phyloP scores from a whole-genome alignment of 768 basidiomycete species.

The Hygrocybe coccinea region DNA sequence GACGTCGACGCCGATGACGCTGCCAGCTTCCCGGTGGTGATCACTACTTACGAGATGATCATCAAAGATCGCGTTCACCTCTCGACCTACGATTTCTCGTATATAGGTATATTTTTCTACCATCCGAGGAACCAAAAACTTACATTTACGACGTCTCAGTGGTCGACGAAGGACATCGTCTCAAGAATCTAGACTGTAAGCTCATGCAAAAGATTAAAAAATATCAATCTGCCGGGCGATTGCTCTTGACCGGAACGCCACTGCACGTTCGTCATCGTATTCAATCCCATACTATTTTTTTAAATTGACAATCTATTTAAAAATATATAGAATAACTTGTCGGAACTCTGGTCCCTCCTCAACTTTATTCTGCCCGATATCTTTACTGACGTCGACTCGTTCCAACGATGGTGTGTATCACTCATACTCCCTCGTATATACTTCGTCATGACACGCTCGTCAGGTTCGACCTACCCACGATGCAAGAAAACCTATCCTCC shows the following conservation, averaged over 20 bases:
- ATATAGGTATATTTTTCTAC: constrained; percentile 76
- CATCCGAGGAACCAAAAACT: constrained; percentile 89
- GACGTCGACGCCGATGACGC: background rate
- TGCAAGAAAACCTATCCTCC: constrained; percentile 52
- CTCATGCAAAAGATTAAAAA: constrained; percentile 88
- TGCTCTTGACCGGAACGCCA: constrained; percentile 95
- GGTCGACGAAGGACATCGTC: constrained; percentile 90
- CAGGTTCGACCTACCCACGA: constrained; percentile 69
- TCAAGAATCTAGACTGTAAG: constrained; percentile 92
- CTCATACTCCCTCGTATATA: background rate
- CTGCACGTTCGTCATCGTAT: constrained; percentile 84
- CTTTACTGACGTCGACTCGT: constrained; percentile 82
- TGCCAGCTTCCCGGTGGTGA: constrained; percentile 61
- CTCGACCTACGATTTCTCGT: constrained; percentile 29
- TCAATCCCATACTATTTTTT: no score
- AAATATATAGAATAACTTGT: constrained; percentile 80
- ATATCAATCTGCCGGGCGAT: constrained; percentile 76
- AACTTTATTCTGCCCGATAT: constrained; percentile 95
- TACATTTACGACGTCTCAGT: constrained; percentile 83
- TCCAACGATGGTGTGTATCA: constrained; percentile 74
- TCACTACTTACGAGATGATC: constrained; percentile 92
- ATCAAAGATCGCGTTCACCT: constrained; percentile 72
- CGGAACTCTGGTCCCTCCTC: constrained; percentile 90
- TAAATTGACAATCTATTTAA: no score
- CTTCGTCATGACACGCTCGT: background rate